Conservation (phyloP, 805 yeast species). For the Candida nonsorbophila region DNA sequence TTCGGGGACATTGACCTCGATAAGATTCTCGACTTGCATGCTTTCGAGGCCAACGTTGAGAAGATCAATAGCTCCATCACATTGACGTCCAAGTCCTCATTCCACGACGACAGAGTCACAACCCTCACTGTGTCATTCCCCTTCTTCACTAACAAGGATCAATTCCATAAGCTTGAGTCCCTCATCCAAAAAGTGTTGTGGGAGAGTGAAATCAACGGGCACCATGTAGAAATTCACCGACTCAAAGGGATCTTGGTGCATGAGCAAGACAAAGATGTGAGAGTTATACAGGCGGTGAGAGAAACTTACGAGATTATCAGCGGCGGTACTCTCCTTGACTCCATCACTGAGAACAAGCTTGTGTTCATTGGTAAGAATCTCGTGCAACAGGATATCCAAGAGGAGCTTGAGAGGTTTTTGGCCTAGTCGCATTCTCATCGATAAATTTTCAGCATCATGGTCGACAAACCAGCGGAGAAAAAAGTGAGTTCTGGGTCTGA, state of each 20-base stretch:
- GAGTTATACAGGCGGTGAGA: slow-evolving; percentile 86
- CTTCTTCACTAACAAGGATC: slow-evolving; percentile 26
- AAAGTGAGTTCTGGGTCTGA: neutral
- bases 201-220: slow-evolving; percentile 49
- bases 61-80: slow-evolving; percentile 14
- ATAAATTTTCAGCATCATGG: neutral
- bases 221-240: slow-evolving; percentile 66
- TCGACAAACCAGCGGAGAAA: slow-evolving; percentile 1
- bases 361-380: slow-evolving; percentile 75
- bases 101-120: slow-evolving; percentile 35
- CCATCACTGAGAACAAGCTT: slow-evolving; percentile 45
- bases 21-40: slow-evolving; percentile 69
- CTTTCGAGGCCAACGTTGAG: slow-evolving; percentile 48
- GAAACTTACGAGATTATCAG: slow-evolving; percentile 81
- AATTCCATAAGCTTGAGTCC: slow-evolving; percentile 45
- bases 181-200: slow-evolving; percentile 73
- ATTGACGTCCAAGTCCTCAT: slow-evolving; percentile 11
- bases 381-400: slow-evolving; percentile 23
- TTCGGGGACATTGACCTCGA: slow-evolving; percentile 72
- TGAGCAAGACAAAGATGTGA: slow-evolving; percentile 30
- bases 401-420: slow-evolving; percentile 1
- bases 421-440: neutral
- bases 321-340: slow-evolving; percentile 30
- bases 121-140: slow-evolving; percentile 41
- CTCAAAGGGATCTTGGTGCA: slow-evolving; percentile 67